phyloP scores from a whole-genome alignment of 768 basidiomycete genomes.

The Phlebiopsis gigantea region DNA sequence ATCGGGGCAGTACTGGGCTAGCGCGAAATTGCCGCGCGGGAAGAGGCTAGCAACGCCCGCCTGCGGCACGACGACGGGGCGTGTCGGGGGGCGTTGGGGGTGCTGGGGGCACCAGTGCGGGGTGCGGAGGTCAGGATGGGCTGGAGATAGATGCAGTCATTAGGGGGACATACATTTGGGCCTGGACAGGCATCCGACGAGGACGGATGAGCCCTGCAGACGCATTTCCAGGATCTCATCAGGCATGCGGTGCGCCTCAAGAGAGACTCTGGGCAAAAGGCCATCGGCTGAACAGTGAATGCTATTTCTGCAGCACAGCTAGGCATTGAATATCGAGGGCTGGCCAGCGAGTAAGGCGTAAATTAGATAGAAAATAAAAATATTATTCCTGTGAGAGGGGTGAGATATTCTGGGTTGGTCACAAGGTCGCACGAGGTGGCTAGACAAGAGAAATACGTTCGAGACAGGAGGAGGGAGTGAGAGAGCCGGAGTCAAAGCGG shows the following conservation, averaged over 20 bases:
- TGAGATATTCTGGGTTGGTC: not conserved
- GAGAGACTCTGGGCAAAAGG: conserved; percentile 2
- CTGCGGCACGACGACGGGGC: not conserved
- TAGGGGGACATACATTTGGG: no score
- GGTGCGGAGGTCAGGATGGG: not conserved
- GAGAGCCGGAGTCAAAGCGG: conserved; percentile 6
- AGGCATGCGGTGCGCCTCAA: conserved; percentile 1
- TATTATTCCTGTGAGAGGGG: not conserved
- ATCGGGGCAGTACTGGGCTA: not conserved
- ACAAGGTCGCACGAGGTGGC: not conserved
- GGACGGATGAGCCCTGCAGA: not conserved
- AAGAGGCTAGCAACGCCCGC: not conserved
- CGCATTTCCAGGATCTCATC: not conserved
- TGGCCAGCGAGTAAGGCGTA: not conserved
- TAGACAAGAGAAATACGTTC: not conserved
- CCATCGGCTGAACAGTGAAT: conserved; percentile 4
- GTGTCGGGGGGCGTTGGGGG: not conserved
- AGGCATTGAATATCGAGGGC: not conserved
- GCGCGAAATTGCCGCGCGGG: not conserved
- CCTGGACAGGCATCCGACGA: not conserved
- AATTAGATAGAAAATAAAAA: not conserved
- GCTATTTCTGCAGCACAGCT: conserved; percentile 1
- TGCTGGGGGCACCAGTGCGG: not conserved
- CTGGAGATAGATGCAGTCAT: not conserved
- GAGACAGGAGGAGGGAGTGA: not conserved